Base-by-base conservation (phyloP, 495 filamentous ascomycete genomes). In the Penicillium argentinense region DNA sequence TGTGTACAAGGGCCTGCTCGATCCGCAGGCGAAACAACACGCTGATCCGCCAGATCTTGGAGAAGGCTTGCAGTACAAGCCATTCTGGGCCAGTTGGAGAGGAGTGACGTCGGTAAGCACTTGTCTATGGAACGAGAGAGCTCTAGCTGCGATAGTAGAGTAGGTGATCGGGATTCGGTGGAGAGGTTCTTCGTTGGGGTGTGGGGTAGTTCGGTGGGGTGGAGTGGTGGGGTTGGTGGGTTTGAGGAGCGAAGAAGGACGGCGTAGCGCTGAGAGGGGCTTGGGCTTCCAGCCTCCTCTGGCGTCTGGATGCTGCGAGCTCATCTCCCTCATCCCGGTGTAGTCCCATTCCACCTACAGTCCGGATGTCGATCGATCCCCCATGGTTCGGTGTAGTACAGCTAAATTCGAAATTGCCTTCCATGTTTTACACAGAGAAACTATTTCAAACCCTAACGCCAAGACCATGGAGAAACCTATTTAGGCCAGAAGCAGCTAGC, bases 231-330 rank as follows among this genome's bases (percentile, higher is more conserved):
- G 34, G 34, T 39, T 47, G 32, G 36, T 17, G 45, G 45, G 21
- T 47, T 47, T 39, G 36, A 47, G 36, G 25, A 39, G 45, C 18
- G 45, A 47, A 25, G 39, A 42, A 32, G 36, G 34, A 47, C 34
- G 26, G n/a, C 29, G 29, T 14, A 39, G 45, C 23, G 45, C 45
- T 39, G 26, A 47, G 45, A 47, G 45, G 22, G 45, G 45, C 36
- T 47, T 47, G 36, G 34, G 45, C 11, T 47, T 47, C 45, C 45
- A 47, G 36, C 7, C 30, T 22, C 2, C 43, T 16, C 33, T 37
- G 29, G 21, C 11, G 22, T 46, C 33, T 19, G 21, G 43, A 37
- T 37, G 30, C 2, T 24, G 32, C 9, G 32, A 46, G 27, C 22
- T 36, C 43, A 46, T 46, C 43, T 46, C 43, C 19, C 42, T 22